Percentiles rank a stretch among this genome's conserved stretches.
These are phyloP conservation scores for Cyclotella baltica DNA, from an alignment of 108 stramenopile genomes.

Conservation along the genomic window DNA sequence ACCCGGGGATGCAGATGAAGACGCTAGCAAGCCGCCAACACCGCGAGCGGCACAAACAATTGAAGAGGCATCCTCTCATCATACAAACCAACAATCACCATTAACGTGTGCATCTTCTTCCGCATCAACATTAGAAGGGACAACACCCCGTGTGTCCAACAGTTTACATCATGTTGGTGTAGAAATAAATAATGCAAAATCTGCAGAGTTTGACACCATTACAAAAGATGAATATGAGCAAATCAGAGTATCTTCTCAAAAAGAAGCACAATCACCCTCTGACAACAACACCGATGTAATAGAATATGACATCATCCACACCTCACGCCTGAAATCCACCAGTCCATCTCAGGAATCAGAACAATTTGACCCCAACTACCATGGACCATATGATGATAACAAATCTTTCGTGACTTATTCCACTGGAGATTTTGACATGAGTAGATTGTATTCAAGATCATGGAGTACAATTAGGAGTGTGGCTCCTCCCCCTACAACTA, in stretches of 20 bases:
- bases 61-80: background rate
- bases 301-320: background rate
- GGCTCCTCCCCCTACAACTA: background rate
- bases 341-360: background rate
- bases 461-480: background rate
- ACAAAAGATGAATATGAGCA: too few species aligned
- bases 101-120: too few species aligned
- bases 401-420: conserved; percentile 11
- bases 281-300: background rate
- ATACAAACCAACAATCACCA: too few species aligned
- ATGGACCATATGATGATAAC: conserved; percentile 19
- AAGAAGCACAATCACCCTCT: too few species aligned
- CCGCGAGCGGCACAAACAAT: background rate
- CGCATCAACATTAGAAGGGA: too few species aligned
- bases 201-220: background rate
- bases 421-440: conserved; percentile 12
- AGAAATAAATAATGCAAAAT: too few species aligned
- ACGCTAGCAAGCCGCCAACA: too few species aligned
- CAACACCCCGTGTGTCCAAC: too few species aligned
- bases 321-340: background rate
- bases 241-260: too few species aligned
- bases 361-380: conserved; percentile 2
- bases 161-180: too few species aligned
- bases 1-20: too few species aligned
- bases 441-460: conserved; percentile 2